Evolutionary conservation across 306 rosid species (phyloP).

Genomic region (Myrica gale): DNA sequence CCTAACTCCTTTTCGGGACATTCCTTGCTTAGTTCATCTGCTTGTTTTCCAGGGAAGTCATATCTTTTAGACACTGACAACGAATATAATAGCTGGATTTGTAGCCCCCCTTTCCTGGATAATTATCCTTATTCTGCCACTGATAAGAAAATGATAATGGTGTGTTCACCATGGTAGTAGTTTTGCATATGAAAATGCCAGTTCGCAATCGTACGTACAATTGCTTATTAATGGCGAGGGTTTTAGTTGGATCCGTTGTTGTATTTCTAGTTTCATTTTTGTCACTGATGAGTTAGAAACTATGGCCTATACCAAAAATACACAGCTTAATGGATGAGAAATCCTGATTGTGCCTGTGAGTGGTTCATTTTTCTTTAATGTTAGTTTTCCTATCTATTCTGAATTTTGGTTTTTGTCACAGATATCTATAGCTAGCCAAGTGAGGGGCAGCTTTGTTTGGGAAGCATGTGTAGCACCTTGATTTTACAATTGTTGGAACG

Average conservation of each 20-base stretch:
- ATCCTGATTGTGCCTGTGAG: conserved; percentile 11
- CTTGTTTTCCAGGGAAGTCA: neutral
- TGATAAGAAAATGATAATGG: neutral
- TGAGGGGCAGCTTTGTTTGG: conserved; percentile 24
- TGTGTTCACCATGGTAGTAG: conserved; percentile 5
- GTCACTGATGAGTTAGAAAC: neutral
- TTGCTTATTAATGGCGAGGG: neutral
- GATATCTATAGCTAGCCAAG: conserved; percentile 70
- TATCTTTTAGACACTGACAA: conserved; percentile 1
- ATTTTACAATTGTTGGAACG: conserved; percentile 25
- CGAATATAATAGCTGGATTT: neutral
- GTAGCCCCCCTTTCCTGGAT: conserved; percentile 9
- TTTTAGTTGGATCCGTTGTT: neutral
- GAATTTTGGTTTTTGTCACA: conserved; percentile 37
- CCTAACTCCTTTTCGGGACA: neutral
- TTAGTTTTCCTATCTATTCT: neutral
- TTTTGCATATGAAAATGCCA: neutral
- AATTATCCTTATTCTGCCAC: conserved; percentile 6
- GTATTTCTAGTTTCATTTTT: neutral
- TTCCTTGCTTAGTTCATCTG: neutral
- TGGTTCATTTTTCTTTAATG: neutral
- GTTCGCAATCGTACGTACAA: neutral
- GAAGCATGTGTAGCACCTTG: conserved; percentile 30
- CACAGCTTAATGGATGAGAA: no score
- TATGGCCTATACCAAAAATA: neutral